Evolutionary conservation across 768 basidiomycete genomes (phyloP).

Genomic region (Russula ochroleuca): DNA sequence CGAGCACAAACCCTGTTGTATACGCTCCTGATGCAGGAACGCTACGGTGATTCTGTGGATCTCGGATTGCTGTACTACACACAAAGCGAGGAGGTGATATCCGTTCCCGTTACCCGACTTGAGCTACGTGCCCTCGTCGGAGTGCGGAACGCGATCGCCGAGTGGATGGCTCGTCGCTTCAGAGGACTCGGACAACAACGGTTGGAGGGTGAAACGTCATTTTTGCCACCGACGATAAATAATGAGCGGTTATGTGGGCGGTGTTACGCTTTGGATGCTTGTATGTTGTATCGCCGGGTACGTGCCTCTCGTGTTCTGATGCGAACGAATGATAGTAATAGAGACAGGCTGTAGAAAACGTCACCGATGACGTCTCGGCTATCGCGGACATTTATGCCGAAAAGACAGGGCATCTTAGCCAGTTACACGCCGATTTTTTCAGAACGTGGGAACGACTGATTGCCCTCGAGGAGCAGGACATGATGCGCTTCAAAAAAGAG

Average conservation of each 20-base stretch:
- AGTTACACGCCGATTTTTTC: constrained; percentile 70
- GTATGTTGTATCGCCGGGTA: constrained; percentile 92
- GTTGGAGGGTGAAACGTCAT: constrained; percentile 37
- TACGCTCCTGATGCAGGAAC: constrained; percentile 82
- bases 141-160: constrained; percentile 79
- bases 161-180: constrained; percentile 60
- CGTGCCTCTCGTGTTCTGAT: constrained; percentile 17
- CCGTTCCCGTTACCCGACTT: constrained; percentile 73
- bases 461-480: constrained; percentile 82
- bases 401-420: constrained; percentile 78
- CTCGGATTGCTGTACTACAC: constrained; percentile 93
- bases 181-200: constrained; percentile 20
- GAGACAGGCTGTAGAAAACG: constrained; percentile 62
- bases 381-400: constrained; percentile 66
- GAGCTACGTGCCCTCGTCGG: constrained; percentile 82
- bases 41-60: constrained; percentile 79
- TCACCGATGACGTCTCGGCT: constrained; percentile 48
- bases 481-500: constrained; percentile 80
- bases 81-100: constrained; percentile 80
- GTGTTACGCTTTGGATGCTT: constrained; percentile 80
- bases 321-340: constrained; percentile 1
- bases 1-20: constrained; percentile 98
- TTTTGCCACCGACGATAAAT: constrained; percentile 86
- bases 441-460: constrained; percentile 86
- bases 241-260: constrained; percentile 69